phyloP scores from a whole-genome alignment of 345 rosid species.

The Eucalyptus tenuipes region DNA sequence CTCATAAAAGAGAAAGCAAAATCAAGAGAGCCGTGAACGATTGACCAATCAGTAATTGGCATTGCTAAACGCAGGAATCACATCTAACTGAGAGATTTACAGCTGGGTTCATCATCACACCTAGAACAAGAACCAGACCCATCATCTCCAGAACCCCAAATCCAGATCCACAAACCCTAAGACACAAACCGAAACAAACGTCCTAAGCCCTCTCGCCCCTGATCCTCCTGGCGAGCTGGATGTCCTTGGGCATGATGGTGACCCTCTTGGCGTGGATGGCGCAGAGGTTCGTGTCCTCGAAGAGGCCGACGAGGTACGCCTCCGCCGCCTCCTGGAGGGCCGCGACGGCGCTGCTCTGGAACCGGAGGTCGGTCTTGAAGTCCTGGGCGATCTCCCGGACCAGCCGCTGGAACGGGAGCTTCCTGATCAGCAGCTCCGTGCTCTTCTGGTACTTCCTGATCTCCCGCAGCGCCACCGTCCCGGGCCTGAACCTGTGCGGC shows the following conservation, averaged over 20 bases:
- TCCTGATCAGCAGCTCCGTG: conserved; percentile 14
- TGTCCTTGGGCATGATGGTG: conserved; percentile 15
- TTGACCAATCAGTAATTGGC: background rate
- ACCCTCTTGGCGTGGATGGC: conserved; percentile 16
- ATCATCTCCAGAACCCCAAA: background rate
- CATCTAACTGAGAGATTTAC: background rate
- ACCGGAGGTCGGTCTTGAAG: conserved; percentile 13
- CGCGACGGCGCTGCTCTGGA: conserved; percentile 13
- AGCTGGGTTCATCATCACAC: background rate
- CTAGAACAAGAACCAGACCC: background rate
- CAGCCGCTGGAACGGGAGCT: conserved; percentile 16
- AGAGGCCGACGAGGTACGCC: conserved; percentile 11
- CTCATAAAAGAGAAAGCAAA: background rate
- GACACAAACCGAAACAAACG: background rate
- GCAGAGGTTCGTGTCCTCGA: conserved; percentile 12
- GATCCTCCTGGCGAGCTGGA: conserved; percentile 10
- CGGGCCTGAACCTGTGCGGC: conserved; percentile 16
- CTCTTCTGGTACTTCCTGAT: conserved; percentile 18
- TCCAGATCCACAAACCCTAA: background rate
- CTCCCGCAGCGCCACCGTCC: conserved; percentile 14
- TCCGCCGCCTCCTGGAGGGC: conserved; percentile 17
- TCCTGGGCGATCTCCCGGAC: conserved; percentile 15
- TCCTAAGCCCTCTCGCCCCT: conserved; percentile 11
- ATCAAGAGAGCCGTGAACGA: background rate
- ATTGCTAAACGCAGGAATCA: background rate